Evolutionary conservation across 2,329 filamentous ascomycete species (phyloP), one percentile per base, ranked within the genome.

Genomic region (Fusarium pseudoanthophilum): DNA sequence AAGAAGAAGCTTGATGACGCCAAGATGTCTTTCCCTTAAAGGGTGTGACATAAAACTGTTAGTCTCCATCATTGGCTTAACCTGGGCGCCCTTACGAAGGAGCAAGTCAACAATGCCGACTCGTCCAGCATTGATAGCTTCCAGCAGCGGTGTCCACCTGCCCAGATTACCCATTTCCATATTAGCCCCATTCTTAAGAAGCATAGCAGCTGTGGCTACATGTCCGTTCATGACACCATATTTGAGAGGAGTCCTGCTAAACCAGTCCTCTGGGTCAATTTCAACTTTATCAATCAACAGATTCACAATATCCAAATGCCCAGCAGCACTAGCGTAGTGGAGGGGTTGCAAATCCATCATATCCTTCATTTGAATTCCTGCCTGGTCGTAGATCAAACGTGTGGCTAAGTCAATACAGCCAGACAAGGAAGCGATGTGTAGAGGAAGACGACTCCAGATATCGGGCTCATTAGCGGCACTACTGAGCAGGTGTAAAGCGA

Each of bases 221-320:
- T 43, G 42, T 18, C 42, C 42, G 15, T 43, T 43, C 4, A 0
- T 11, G 42, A 1, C 15, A 26, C 9, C 0, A 18, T 4, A 26
- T 0, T 1, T 0, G 10, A 43, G 4, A 43, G 42, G 42, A 0
- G n/a, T 26, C 42, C 1, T 1, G 24, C 2, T 0, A 26, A 0
- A 8, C 0, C 0, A 0, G 24, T 8, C 42, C 2, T 8, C 0
- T 43, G 2, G 6, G 10, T 43, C 42, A 18, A 18, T 8, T 43
- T 43, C 10, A 43, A 15, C 24, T 18, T 43, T 26, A 1, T 1
- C 16, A 43, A 43, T 18, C 42, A 26, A 43, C 24, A 43, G 42
- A 43, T 43, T 26, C 24, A 43, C 24, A 26, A 43, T 43, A 15
- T 26, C 42, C 10, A 43, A 16, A 18, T 43, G n/a, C 42, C 42